These are phyloP conservation scores for Pseudocohnilembus persalinus DNA, from an alignment of 169 alveolate species.

Conservation along the genomic window DNA sequence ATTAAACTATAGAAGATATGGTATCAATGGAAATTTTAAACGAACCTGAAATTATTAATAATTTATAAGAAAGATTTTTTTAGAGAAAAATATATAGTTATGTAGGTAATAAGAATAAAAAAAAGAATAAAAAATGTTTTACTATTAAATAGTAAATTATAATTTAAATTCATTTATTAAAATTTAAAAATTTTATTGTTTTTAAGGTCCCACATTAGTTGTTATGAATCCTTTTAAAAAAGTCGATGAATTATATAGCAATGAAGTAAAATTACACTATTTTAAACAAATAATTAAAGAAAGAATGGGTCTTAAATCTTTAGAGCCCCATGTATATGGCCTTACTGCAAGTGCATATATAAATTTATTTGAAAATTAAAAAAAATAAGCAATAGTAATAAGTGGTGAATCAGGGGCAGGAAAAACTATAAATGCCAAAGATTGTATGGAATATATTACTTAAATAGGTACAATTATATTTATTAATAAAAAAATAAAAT, in stretches of 20 bases:
- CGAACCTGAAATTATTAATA: constrained; percentile 71
- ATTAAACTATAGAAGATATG: constrained; percentile 61
- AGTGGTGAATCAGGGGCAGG: constrained; percentile 99
- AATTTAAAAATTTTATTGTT: constrained; percentile 69
- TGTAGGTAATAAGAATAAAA: background rate
- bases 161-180: too few relatives aligned
- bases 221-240: constrained; percentile 82
- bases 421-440: constrained; percentile 98
- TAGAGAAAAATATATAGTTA: constrained; percentile 21
- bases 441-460: constrained; percentile 92
- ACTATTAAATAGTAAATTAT: too few relatives aligned
- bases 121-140: too few relatives aligned
- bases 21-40: constrained; percentile 79
- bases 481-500: constrained; percentile 6
- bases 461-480: constrained; percentile 47
- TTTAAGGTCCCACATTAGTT: constrained; percentile 82
- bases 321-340: constrained; percentile 80
- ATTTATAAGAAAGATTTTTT: constrained; percentile 65
- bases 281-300: constrained; percentile 38
- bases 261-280: constrained; percentile 54
- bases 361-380: constrained; percentile 55
- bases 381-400: constrained; percentile 93
- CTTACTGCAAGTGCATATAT: constrained; percentile 69
- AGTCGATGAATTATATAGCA: constrained; percentile 65
- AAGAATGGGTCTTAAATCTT: constrained; percentile 45